A percentile compares a stretch with the other conserved stretches of the same genome.
Conservation (phyloP, 257 asterid species). For the Ballota nigra region DNA sequence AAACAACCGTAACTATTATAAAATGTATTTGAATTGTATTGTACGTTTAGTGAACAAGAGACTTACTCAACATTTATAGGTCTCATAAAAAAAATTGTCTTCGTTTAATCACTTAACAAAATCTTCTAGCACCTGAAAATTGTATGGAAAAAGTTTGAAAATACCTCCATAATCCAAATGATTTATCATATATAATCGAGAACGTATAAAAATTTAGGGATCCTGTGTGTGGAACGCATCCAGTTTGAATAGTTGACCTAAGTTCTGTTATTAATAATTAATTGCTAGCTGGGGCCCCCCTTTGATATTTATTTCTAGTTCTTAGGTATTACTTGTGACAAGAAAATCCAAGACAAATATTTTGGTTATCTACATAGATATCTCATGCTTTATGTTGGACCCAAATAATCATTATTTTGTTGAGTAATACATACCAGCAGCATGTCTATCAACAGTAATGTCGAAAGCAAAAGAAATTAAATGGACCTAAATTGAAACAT, state of each 20-base stretch:
- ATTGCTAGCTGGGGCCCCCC: background rate
- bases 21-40: no score
- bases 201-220: no score
- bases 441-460: constrained; percentile 11
- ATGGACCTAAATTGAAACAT: background rate
- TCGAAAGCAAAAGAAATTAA: constrained; percentile 5
- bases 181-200: no score
- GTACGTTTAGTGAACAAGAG: no score
- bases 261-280: background rate
- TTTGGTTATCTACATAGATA: background rate
- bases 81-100: no score
- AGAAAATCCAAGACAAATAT: constrained; percentile 17
- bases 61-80: no score
- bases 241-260: background rate
- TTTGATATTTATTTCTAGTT: background rate
- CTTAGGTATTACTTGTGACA: background rate
- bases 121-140: no score
- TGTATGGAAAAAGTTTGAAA: no score
- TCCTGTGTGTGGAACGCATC: no score
- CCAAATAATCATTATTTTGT: constrained; percentile 12
- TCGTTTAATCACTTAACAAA: no score
- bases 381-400: constrained; percentile 12
- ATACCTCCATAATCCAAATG: no score
- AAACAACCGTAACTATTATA: no score
- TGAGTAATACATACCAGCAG: background rate